These are phyloP conservation scores for Trichoderma sp. DNA, from an alignment of 2,329 filamentous ascomycete species.

Conservation along the genomic window DNA sequence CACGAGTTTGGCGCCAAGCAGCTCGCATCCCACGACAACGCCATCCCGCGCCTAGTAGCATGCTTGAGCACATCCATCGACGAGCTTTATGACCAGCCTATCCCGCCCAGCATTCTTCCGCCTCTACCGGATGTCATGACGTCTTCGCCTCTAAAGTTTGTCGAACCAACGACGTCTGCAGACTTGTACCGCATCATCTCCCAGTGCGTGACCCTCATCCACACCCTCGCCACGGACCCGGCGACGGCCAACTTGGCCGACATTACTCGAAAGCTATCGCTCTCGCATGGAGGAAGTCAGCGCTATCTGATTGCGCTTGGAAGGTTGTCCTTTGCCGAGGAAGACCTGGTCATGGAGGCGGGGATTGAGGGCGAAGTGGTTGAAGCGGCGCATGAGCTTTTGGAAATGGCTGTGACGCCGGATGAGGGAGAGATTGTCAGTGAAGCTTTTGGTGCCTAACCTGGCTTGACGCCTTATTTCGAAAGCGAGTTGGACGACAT, in stretches of 20 bases:
- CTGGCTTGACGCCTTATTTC: no score
- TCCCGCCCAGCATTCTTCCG: slow-evolving; percentile 47
- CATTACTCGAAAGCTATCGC: slow-evolving; percentile 70
- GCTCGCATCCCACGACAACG: slow-evolving; percentile 68
- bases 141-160: slow-evolving; percentile 13
- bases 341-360: slow-evolving; percentile 74
- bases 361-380: slow-evolving; percentile 77
- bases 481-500: no score
- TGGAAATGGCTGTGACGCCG: slow-evolving; percentile 79
- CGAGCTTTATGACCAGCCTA: slow-evolving; percentile 65
- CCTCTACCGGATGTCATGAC: slow-evolving; percentile 29
- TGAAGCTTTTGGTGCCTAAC: slow-evolving; percentile 45
- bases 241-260: slow-evolving; percentile 54
- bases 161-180: slow-evolving; percentile 32
- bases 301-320: slow-evolving; percentile 82
- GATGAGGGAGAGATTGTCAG: slow-evolving; percentile 59
- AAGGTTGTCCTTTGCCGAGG: slow-evolving; percentile 79
- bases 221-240: slow-evolving; percentile 55
- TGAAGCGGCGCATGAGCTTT: slow-evolving; percentile 77
- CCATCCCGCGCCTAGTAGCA: slow-evolving; percentile 73
- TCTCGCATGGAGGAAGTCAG: slow-evolving; percentile 72
- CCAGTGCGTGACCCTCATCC: slow-evolving; percentile 53
- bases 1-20: slow-evolving; percentile 65
- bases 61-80: slow-evolving; percentile 68
- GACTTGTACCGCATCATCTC: slow-evolving; percentile 52